phyloP scores from a whole-genome alignment of 768 basidiomycete genomes.

The Pleurotus ostreatus region DNA sequence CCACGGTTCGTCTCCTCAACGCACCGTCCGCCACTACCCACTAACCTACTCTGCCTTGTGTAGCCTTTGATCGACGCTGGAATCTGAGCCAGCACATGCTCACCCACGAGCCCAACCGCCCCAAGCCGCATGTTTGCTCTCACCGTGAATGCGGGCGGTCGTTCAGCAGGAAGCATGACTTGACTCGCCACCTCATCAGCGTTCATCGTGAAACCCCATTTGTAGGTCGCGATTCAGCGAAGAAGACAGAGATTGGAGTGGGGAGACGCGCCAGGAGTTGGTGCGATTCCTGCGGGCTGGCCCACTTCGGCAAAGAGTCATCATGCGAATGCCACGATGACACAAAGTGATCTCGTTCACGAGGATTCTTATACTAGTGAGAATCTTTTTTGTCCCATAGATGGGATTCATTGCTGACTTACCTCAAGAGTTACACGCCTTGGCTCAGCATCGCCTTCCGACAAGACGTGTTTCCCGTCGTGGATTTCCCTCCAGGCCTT shows the following conservation, averaged over 20 bases:
- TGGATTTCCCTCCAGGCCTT: conserved; percentile 33
- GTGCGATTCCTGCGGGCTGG: conserved; percentile 75
- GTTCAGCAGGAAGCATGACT: conserved; percentile 92
- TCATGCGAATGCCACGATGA: conserved; percentile 63
- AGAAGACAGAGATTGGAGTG: conserved; percentile 61
- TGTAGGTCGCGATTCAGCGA: conserved; percentile 33
- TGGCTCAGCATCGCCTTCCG: neutral
- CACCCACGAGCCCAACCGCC: conserved; percentile 88
- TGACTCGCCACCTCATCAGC: conserved; percentile 83
- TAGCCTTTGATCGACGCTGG: conserved; percentile 89
- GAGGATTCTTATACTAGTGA: conserved; percentile 2
- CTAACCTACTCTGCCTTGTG: conserved; percentile 12
- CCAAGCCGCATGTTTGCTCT: conserved; percentile 87
- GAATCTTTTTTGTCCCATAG: conserved; percentile 2
- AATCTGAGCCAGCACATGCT: conserved; percentile 95
- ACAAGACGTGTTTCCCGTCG: conserved; percentile 15
- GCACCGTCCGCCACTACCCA: neutral
- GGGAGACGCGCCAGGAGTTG: conserved; percentile 59
- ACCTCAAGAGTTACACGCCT: no score
- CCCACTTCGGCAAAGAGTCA: conserved; percentile 50
- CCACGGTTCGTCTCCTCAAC: conserved; percentile 45
- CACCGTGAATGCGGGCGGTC: conserved; percentile 84
- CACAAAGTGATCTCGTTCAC: conserved; percentile 44
- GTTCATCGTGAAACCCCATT: conserved; percentile 72
- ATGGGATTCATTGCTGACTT: no score